Conservation (phyloP, 2,329 filamentous ascomycete genomes). For the Fusarium euwallaceae region DNA sequence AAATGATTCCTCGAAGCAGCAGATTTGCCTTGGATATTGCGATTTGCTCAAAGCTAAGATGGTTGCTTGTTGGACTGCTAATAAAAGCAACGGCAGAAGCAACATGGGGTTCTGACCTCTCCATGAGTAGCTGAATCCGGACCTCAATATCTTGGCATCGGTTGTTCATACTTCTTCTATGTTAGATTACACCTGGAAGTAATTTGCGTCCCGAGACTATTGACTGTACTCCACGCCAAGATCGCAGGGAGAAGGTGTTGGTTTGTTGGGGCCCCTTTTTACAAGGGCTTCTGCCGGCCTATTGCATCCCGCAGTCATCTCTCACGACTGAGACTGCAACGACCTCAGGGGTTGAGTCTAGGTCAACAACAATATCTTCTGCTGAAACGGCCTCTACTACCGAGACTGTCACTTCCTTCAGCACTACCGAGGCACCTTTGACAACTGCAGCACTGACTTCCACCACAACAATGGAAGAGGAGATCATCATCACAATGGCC, state of each 20-base stretch:
- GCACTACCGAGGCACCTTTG: background rate
- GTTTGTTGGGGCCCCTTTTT: background rate
- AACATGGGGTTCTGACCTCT: background rate
- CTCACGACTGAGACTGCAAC: background rate
- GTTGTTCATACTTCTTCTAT: background rate
- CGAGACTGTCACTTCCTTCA: background rate
- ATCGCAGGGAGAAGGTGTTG: too few relatives aligned
- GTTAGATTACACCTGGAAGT: background rate
- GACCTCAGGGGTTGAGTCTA: background rate
- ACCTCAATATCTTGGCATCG: background rate
- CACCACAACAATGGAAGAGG: background rate
- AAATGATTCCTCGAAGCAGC: background rate
- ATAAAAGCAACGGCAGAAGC: background rate
- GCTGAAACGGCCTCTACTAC: background rate
- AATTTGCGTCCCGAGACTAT: background rate
- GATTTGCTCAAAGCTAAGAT: background rate
- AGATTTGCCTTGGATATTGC: background rate
- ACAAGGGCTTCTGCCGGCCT: background rate
- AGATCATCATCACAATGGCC: background rate
- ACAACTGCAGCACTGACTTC: background rate
- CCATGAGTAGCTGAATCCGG: background rate
- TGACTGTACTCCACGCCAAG: too few relatives aligned
- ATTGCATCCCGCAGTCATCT: background rate
- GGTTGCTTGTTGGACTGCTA: background rate
- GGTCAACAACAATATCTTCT: background rate